phyloP scores from a whole-genome alignment of 805 yeast genomes.

The Ogataea henricii region DNA sequence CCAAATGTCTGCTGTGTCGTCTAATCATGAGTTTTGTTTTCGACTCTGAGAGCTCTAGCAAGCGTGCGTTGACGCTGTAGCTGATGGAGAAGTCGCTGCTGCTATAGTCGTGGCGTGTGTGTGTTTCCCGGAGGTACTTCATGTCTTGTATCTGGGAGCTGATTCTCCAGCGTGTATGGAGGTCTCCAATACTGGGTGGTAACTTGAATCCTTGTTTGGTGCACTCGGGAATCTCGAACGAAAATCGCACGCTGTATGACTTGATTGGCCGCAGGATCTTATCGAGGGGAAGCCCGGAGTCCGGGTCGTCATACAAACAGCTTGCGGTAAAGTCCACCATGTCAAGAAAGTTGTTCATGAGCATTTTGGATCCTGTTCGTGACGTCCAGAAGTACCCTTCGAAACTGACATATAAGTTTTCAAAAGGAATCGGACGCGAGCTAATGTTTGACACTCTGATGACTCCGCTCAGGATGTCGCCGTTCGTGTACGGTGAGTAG shows the following conservation, averaged over 20 bases:
- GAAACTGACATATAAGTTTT: slow-evolving; percentile 45
- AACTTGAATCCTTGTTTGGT: slow-evolving; percentile 13
- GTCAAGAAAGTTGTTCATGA: slow-evolving; percentile 35
- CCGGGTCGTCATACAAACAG: slow-evolving; percentile 17
- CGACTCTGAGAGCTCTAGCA: slow-evolving; percentile 10
- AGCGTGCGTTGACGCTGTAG: slow-evolving; percentile 21
- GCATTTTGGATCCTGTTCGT: slow-evolving; percentile 12
- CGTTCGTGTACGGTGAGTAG: slow-evolving; percentile 17
- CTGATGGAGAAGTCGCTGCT: slow-evolving; percentile 15
- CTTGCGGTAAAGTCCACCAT: slow-evolving; percentile 41
- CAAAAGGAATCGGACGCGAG: slow-evolving; percentile 36
- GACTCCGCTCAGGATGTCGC: slow-evolving; percentile 16
- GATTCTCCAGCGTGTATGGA: slow-evolving; percentile 14
- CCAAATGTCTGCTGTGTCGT: slow-evolving; percentile 21
- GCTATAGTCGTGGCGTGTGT: slow-evolving; percentile 9
- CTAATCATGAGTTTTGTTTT: slow-evolving; percentile 10
- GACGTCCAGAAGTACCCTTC: slow-evolving; percentile 41
- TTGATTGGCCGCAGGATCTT: slow-evolving; percentile 17
- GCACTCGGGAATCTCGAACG: slow-evolving; percentile 20
- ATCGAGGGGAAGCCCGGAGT: slow-evolving; percentile 19
- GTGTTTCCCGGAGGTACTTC: slow-evolving; percentile 9
- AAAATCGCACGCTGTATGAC: slow-evolving; percentile 18
- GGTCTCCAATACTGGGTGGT: slow-evolving; percentile 23
- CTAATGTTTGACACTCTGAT: slow-evolving; percentile 20
- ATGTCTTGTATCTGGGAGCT: slow-evolving; percentile 14